Conservation (phyloP, 345 rosid species). For the Gynandropsis gynandra region DNA sequence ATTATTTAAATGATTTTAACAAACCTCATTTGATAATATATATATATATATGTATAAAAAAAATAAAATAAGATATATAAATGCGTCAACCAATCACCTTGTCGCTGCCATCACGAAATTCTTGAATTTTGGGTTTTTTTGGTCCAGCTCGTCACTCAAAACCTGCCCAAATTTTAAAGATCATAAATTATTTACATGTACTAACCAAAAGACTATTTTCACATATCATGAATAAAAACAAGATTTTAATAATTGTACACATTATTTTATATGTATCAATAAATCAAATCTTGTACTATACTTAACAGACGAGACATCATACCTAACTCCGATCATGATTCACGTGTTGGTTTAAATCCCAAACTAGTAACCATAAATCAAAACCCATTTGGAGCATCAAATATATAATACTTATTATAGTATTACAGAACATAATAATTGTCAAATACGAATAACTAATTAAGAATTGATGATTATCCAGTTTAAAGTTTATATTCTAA, state of each 20-base stretch:
- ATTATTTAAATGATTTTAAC: no score
- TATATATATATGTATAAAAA: neutral
- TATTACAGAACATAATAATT: no score
- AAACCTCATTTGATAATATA: no score
- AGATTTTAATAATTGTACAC: neutral
- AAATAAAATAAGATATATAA: no score
- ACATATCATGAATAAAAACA: neutral
- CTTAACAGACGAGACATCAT: neutral
- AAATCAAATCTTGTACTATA: no score
- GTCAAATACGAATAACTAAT: no score
- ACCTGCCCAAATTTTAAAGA: constrained; percentile 36
- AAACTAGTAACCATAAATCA: no score
- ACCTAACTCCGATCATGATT: neutral
- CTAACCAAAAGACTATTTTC: neutral
- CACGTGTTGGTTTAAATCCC: neutral
- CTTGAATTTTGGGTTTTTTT: constrained; percentile 51
- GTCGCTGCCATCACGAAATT: constrained; percentile 80
- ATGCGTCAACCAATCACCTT: constrained; percentile 36
- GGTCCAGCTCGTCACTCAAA: constrained; percentile 44
- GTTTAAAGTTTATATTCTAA: no score
- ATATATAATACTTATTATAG: no score
- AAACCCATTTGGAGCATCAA: no score
- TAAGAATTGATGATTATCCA: no score
- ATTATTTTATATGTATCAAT: neutral
- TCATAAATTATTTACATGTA: no score